Evolutionary conservation across 2,329 filamentous ascomycete genomes (phyloP).

Genomic region (Triangularia setosa): DNA sequence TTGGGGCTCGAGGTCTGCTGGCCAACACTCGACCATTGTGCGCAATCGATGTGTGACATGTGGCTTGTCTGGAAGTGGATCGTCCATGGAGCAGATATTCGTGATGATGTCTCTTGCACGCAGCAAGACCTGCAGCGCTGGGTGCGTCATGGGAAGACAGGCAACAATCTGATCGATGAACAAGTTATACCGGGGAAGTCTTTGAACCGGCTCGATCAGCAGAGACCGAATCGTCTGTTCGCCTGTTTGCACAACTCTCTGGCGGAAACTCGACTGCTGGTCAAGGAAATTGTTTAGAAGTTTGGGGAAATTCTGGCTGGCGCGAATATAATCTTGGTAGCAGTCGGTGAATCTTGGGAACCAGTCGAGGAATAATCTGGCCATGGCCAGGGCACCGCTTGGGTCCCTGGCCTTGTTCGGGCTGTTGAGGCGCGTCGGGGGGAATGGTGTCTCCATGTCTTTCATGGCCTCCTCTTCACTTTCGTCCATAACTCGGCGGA

Average conservation of each 20-base stretch:
- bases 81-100: constrained; percentile 93
- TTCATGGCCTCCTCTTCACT: constrained; percentile 75
- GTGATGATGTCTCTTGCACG: constrained; percentile 91
- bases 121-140: constrained; percentile 76
- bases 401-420: constrained; percentile 59
- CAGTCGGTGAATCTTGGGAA: constrained; percentile 88
- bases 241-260: constrained; percentile 74
- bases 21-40: constrained; percentile 75
- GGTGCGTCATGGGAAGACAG: constrained; percentile 79
- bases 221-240: constrained; percentile 88
- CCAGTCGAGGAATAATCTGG: constrained; percentile 81
- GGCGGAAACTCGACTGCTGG: constrained; percentile 76
- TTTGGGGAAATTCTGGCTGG: constrained; percentile 81
- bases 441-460: constrained; percentile 62
- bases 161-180: constrained; percentile 94
- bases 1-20: constrained; percentile 62
- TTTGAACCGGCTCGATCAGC: constrained; percentile 93
- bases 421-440: constrained; percentile 42
- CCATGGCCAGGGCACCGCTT: constrained; percentile 73
- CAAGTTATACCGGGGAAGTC: constrained; percentile 88
- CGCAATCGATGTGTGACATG: constrained; percentile 71
- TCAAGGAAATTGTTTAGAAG: constrained; percentile 76
- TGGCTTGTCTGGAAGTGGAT: constrained; percentile 62
- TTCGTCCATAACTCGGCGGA: constrained; percentile 73
- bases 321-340: constrained; percentile 89